These are phyloP conservation scores for Camellia lanceoleosa DNA, from an alignment of 148 eudicot species.

Conservation along the genomic window DNA sequence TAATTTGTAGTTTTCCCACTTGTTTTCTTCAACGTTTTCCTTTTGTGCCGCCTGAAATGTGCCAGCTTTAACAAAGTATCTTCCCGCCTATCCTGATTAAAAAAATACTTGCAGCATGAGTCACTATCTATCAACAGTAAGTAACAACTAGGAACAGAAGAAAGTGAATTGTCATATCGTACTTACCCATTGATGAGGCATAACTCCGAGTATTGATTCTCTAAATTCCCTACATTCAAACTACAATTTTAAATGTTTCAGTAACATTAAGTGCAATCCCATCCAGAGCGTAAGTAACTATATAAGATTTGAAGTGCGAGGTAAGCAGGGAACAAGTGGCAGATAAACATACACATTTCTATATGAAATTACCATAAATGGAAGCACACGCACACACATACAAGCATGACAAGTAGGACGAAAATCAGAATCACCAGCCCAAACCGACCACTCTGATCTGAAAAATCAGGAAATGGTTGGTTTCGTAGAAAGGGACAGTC, in stretches of 20 bases:
- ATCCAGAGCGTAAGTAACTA: not conserved
- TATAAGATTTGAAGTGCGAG: not conserved
- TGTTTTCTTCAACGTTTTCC: constrained; percentile 69
- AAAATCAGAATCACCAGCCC: too few species aligned
- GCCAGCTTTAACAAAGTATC: constrained; percentile 79
- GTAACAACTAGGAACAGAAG: constrained; percentile 3
- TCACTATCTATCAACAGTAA: constrained; percentile 12
- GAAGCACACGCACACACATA: not conserved
- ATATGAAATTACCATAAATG: not conserved
- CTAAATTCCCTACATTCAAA: constrained; percentile 96
- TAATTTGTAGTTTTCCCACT: constrained; percentile 68
- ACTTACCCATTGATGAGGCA: constrained; percentile 98
- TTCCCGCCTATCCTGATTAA: constrained; percentile 84
- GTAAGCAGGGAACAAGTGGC: not conserved
- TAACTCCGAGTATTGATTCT: constrained; percentile 88
- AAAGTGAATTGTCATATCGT: not conserved
- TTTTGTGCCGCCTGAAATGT: constrained; percentile 88
- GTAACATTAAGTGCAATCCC: constrained; percentile 12
- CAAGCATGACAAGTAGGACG: not conserved
- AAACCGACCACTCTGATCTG: too few species aligned
- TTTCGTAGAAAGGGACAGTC: too few species aligned
- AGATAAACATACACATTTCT: not conserved
- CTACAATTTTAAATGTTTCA: constrained; percentile 40
- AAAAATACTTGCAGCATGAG: constrained; percentile 17
- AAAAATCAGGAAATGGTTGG: too few species aligned